Percentiles rank a stretch among this genome's conserved stretches.
phyloP scores from a whole-genome alignment of 2,329 filamentous ascomycete species.

The Colletotrichum cuscutae region DNA sequence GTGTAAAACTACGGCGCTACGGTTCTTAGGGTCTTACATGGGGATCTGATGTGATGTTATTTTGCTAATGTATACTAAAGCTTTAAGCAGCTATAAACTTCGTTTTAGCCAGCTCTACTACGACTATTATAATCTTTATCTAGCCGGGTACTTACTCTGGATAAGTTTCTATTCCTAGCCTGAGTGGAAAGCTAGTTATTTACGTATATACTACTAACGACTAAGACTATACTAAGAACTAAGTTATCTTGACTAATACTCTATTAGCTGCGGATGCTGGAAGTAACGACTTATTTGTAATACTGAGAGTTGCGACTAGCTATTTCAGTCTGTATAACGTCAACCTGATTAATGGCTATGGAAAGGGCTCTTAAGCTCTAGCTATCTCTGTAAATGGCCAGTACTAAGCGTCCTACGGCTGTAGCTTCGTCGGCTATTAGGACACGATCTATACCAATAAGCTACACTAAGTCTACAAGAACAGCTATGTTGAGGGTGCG shows the following conservation, averaged over 20 bases:
- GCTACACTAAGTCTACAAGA: constrained; percentile 59
- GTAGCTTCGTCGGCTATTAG: constrained; percentile 57
- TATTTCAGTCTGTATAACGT: constrained; percentile 73
- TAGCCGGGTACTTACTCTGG: constrained; percentile 73
- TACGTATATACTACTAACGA: constrained; percentile 68
- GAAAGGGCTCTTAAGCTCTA: constrained; percentile 59
- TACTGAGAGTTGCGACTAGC: constrained; percentile 55
- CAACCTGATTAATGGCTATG: constrained; percentile 59
- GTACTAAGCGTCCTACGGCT: constrained; percentile 60
- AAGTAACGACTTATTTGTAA: constrained; percentile 64
- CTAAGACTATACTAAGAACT: constrained; percentile 63
- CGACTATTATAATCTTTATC: constrained; percentile 71
- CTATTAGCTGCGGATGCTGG: constrained; percentile 53
- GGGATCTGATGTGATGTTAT: not conserved
- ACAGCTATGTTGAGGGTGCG: constrained; percentile 55
- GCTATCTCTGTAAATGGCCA: constrained; percentile 57
- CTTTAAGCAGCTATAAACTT: constrained; percentile 68
- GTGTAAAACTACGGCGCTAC: accelerated
- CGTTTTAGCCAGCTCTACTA: constrained; percentile 60
- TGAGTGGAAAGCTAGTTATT: constrained; percentile 61
- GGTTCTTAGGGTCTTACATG: not conserved
- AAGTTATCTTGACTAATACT: constrained; percentile 59
- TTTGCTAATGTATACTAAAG: constrained; percentile 3
- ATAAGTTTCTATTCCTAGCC: constrained; percentile 64
- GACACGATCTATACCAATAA: constrained; percentile 60